Conservation (phyloP, 805 yeast genomes). For the Cyberlindnera mississippiensis region DNA sequence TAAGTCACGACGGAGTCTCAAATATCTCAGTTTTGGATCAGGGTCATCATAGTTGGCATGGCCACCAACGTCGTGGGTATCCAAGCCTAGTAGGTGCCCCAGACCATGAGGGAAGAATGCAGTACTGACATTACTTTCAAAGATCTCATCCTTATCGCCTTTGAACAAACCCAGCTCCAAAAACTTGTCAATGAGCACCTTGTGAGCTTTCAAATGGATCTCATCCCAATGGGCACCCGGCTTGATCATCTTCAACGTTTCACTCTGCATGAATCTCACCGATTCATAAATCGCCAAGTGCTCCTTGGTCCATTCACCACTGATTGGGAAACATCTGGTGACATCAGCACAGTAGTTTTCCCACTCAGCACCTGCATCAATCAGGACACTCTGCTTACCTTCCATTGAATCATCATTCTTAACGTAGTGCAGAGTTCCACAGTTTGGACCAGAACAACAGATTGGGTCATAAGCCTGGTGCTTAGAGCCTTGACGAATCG, state of each 20-base stretch:
- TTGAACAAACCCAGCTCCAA: slow-evolving; percentile 73
- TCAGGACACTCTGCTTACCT: slow-evolving; percentile 62
- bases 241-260: slow-evolving; percentile 64
- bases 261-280: slow-evolving; percentile 78
- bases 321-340: slow-evolving; percentile 90
- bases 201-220: slow-evolving; percentile 76
- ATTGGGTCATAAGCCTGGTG: slow-evolving; percentile 89
- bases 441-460: slow-evolving; percentile 89
- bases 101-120: slow-evolving; percentile 93
- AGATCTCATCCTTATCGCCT: slow-evolving; percentile 59
- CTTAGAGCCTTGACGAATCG: slow-evolving; percentile 91
- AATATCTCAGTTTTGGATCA: slow-evolving; percentile 68
- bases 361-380: slow-evolving; percentile 99
- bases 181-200: slow-evolving; percentile 67
- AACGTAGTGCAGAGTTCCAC: slow-evolving; percentile 88
- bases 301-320: slow-evolving; percentile 86
- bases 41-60: slow-evolving; percentile 79
- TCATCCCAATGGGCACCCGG: slow-evolving; percentile 89
- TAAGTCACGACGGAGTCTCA: slow-evolving; percentile 75
- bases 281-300: slow-evolving; percentile 76
- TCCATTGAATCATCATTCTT: slow-evolving; percentile 66
- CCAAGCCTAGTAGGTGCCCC: slow-evolving; percentile 92
- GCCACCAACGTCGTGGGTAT: slow-evolving; percentile 96
- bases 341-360: slow-evolving; percentile 88
- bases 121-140: slow-evolving; percentile 64